Percentiles rank a stretch among this genome's conserved stretches.
phyloP scores from a whole-genome alignment of 1,284 basidiomycete genomes.

The Tranzscheliella williamsii region DNA sequence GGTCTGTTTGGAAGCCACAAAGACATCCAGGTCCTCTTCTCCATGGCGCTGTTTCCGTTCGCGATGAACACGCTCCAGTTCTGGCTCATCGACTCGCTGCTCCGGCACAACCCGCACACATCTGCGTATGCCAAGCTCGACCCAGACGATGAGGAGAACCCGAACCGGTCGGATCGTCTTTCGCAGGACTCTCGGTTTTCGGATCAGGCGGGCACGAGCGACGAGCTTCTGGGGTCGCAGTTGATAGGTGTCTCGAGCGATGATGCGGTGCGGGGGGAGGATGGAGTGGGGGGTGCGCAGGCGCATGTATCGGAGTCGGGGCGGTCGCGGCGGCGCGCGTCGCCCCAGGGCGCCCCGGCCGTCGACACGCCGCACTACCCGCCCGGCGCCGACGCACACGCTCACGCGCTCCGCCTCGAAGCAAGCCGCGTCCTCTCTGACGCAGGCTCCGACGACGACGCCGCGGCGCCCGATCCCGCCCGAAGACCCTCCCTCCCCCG shows the following conservation, averaged over 20 bases:
- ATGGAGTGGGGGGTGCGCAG: too few relatives aligned
- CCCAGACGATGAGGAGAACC: slow-evolving; percentile 14
- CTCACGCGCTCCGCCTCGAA: too few relatives aligned
- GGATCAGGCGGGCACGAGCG: slow-evolving; percentile 2
- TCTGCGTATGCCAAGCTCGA: slow-evolving; percentile 41
- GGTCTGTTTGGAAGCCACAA: slow-evolving; percentile 72
- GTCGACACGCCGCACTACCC: too few relatives aligned
- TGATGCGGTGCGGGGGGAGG: too few relatives aligned
- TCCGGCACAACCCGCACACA: slow-evolving; percentile 51
- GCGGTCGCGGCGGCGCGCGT: too few relatives aligned
- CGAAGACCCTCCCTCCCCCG: slow-evolving; percentile 12
- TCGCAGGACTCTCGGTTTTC: slow-evolving; percentile 23
- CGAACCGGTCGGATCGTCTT: slow-evolving; percentile 16
- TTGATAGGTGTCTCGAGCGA: too few relatives aligned
- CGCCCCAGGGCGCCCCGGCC: too few relatives aligned
- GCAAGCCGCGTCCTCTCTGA: slow-evolving; percentile 21
- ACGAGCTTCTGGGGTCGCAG: too few relatives aligned
- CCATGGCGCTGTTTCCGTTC: slow-evolving; percentile 90
- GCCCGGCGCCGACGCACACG: too few relatives aligned
- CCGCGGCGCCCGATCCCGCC: neutral
- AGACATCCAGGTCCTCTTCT: slow-evolving; percentile 62
- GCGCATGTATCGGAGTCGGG: too few relatives aligned
- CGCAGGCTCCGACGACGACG: slow-evolving; percentile 7
- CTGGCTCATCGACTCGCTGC: slow-evolving; percentile 59
- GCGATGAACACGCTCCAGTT: slow-evolving; percentile 70